phyloP scores from a whole-genome alignment of 208 protist genomes.

The Tritrichomonas foetus region DNA sequence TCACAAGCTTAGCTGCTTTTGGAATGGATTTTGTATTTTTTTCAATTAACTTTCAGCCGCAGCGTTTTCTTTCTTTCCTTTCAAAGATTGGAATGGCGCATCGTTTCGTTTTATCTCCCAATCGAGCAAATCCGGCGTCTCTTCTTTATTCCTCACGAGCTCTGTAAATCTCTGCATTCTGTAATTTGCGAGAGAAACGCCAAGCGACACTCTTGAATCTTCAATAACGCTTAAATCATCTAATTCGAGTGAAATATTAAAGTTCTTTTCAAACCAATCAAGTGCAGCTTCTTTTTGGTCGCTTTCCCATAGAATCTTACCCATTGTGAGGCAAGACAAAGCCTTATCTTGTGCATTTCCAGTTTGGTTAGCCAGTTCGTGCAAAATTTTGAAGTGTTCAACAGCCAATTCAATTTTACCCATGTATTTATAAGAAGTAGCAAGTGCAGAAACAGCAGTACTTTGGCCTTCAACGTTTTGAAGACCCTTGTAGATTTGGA shows the following conservation, averaged over 20 bases:
- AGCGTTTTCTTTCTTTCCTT: background rate
- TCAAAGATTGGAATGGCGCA: background rate
- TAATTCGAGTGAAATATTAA: conserved; percentile 33
- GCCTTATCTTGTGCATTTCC: conserved; percentile 15
- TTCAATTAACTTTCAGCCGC: too few relatives aligned
- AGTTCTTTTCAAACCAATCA: conserved; percentile 27
- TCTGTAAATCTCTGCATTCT: conserved; percentile 38
- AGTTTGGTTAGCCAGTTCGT: conserved; percentile 20
- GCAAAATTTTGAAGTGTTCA: conserved; percentile 15
- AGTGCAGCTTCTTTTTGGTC: conserved; percentile 20
- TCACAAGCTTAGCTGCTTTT: too few relatives aligned
- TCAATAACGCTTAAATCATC: background rate
- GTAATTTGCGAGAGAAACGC: conserved; percentile 8
- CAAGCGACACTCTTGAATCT: background rate
- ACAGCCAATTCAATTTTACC: conserved; percentile 6
- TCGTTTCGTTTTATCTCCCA: background rate
- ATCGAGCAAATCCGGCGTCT: background rate
- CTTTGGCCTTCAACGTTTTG: conserved; percentile 13
- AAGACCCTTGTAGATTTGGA: conserved; percentile 22
- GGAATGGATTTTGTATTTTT: too few relatives aligned
- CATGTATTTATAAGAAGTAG: conserved; percentile 40
- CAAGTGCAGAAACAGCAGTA: background rate
- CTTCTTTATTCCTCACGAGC: background rate
- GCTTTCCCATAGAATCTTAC: conserved; percentile 37
- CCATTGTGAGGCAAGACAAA: conserved; percentile 32